Base-by-base conservation (phyloP, 2,329 filamentous ascomycete genomes). In the Cercospora zeina region DNA sequence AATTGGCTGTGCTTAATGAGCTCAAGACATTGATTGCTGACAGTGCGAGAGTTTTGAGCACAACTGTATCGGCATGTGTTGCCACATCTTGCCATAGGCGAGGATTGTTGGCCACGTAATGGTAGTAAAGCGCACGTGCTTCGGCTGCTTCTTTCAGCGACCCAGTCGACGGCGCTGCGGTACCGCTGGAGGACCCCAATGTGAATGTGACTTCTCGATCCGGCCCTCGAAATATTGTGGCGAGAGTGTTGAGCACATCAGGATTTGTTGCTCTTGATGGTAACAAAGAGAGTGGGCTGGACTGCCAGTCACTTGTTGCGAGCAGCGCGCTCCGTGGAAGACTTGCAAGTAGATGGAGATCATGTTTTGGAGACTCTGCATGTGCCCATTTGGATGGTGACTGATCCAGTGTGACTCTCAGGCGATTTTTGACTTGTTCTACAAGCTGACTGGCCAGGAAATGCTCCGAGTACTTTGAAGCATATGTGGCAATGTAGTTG, bases 401-500 rank as follows among this genome's bases (percentile, higher is more conserved):
- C 5, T 82, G 75, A 27, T 77, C 71, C 30, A 83, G 70, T 30
- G 80, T 78, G 42, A 76, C 72, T 14, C 77, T 72, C 9, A 86
- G 76, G 19, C 80, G 78, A n/a, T 75, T 70, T 13, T 82, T 74
- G 47, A 85, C 79, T 19, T 74, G 72, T 47, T 79, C 74, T 45
- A 81, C 72, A 53, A 79, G 74, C 5, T 74, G 67, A 42, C 77
- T 79, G 31, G 78, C 77, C 36, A 85, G 75, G 58, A 85, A 80
- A 69, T 86, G 82, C 31, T 82, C 79, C 1, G 83, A 82, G 58
- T 85, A 86, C 2, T 74, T 74, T 33, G 80, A 78, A 7, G 81
- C 82, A 69, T 86, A 87, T 60, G 80, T 80, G 36, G 82, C 79
- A 50, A 87, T 77, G 70, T 87, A 87, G 53, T 81, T 79, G 65